Conservation (phyloP, 345 rosid species). For the Hibiscus tridactylites region DNA sequence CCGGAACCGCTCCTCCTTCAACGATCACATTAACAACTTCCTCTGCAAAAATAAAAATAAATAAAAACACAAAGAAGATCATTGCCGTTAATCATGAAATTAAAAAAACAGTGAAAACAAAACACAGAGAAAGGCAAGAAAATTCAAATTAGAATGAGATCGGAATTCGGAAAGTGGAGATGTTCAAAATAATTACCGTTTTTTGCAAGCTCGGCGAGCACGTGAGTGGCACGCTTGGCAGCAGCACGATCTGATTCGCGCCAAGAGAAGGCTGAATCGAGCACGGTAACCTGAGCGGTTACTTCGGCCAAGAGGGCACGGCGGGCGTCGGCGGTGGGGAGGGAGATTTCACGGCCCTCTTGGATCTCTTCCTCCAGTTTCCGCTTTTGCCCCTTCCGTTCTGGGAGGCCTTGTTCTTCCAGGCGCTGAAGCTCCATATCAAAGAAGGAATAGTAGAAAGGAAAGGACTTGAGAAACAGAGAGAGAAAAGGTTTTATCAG, state of each 20-base stretch:
- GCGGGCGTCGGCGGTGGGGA: constrained; percentile 51
- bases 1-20: constrained; percentile 93
- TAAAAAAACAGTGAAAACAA: not conserved
- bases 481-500: not conserved
- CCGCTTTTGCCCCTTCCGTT: constrained; percentile 89
- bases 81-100: not conserved
- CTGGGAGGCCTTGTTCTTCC: constrained; percentile 55
- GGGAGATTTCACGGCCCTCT: constrained; percentile 56
- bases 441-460: not conserved
- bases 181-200: constrained; percentile 40
- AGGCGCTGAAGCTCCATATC: constrained; percentile 52
- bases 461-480: constrained; percentile 13
- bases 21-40: constrained; percentile 93
- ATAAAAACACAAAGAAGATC: not conserved
- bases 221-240: constrained; percentile 88
- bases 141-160: constrained; percentile 22
- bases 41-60: constrained; percentile 38
- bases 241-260: constrained; percentile 87
- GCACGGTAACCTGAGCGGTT: constrained; percentile 60
- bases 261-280: constrained; percentile 73
- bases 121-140: constrained; percentile 1
- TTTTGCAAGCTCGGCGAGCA: constrained; percentile 97
- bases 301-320: constrained; percentile 56
- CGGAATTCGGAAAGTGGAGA: not conserved
- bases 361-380: constrained; percentile 72